These are phyloP conservation scores for Waltiozyma sp. DNA, from an alignment of 1,139 yeast species.

Conservation along the genomic window DNA sequence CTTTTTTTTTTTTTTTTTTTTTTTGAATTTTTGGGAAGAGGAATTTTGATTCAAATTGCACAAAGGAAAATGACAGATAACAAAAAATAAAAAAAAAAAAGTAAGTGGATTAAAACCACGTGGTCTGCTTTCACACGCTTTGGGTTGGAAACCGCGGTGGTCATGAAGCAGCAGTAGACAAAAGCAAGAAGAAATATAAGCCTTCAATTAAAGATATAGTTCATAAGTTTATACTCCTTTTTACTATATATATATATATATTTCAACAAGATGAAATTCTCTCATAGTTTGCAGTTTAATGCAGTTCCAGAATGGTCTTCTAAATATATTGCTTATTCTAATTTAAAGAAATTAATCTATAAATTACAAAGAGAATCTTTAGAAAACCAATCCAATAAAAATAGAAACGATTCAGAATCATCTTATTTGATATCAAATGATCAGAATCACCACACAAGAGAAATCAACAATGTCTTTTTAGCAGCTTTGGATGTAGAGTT, in stretches of 20 bases:
- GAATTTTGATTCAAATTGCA: too few species aligned
- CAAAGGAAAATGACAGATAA: too few species aligned
- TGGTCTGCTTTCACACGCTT: too few species aligned
- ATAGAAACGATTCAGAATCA: constrained; percentile 13
- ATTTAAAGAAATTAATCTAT: constrained; percentile 55
- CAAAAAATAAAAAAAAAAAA: too few species aligned
- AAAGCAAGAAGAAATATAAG: neutral
- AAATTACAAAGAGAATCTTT: constrained; percentile 52
- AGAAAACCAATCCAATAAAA: constrained; percentile 15
- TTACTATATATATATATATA: too few species aligned
- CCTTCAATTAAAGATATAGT: too few species aligned
- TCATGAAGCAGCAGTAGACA: neutral
- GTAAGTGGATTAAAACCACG: too few species aligned
- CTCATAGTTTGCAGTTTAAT: constrained; percentile 64
- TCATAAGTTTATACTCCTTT: too few species aligned
- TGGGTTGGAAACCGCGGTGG: too few species aligned
- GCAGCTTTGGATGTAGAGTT: constrained; percentile 31
- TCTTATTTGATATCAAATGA: constrained; percentile 16
- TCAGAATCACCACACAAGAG: constrained; percentile 8
- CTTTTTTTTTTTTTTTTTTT: too few species aligned
- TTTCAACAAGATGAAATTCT: constrained; percentile 44
- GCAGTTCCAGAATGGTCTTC: constrained; percentile 78
- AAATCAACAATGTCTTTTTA: constrained; percentile 18
- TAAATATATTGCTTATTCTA: constrained; percentile 62
- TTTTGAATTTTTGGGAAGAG: too few species aligned